Base-by-base conservation (phyloP, 2,329 filamentous ascomycete species). In the Aspergillus melleus region DNA sequence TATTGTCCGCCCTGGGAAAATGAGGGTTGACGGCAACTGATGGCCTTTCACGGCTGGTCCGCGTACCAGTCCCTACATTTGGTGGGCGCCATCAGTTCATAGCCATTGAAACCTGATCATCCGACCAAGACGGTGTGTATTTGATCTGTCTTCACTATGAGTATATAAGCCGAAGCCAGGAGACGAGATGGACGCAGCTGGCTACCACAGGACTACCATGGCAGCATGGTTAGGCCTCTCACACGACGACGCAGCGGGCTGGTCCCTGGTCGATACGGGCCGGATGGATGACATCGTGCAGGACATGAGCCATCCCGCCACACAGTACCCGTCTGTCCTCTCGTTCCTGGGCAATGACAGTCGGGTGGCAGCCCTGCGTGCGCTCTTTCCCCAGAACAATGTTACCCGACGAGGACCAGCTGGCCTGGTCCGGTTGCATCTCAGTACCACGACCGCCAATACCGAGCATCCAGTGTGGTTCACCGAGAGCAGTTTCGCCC, bases 381-480 rank as follows among this genome's bases (percentile, higher is more conserved):
- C 64, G 20, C 49, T 66, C 14, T 61, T 62, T 36, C 64, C 61
- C 6, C 55, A 59, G 39, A 65, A 65, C 46, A 65, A 65, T 49
- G 30, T 63, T 22, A 61, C 59, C 2, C 59, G 64, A 4, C 54
- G 49, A 44, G 59, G 61, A 4, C 44, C 58, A 46, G 29, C 54
- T 10, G 58, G 57, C 2, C 44, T 65, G n/a, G 50, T 52, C 12
- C 59, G 59, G 4, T 52, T 65, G 4, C 59, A 66, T 46, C 49
- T 65, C 8, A 61, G 59, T 39, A 59, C 57, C 20, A 29, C 47
- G 19, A 59, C 64, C 14, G 58, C 56, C 8, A 36, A 52, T 16
- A 59, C 39, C 1, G 36, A 62, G 32, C 49, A 61, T 24, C 64
- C 60, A 30, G 29, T 64, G 12, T 24, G 61, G n/a, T 62, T 65